A percentile compares a stretch with the other conserved stretches of the same genome.
phyloP scores from a whole-genome alignment of 83 land plant genomes.

The Picea abies region DNA sequence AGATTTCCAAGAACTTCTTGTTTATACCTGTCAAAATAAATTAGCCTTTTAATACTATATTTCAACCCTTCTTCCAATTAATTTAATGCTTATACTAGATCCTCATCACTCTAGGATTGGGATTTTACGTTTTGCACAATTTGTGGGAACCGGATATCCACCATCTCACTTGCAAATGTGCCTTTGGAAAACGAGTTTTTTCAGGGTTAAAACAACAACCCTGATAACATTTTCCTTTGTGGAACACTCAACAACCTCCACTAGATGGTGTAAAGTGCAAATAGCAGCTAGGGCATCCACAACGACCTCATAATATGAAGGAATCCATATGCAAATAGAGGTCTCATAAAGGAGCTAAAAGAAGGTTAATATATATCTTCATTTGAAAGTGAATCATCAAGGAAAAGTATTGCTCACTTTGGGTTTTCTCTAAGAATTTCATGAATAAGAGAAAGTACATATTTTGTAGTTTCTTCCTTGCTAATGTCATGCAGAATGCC shows the following conservation, averaged over 20 bases:
- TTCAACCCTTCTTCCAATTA: slow-evolving; percentile 77
- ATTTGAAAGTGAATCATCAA: slow-evolving; percentile 70
- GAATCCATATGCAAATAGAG: no score
- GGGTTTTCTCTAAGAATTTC: slow-evolving; percentile 92
- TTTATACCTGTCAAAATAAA: slow-evolving; percentile 94
- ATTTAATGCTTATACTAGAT: slow-evolving; percentile 72
- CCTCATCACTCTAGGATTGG: slow-evolving; percentile 98
- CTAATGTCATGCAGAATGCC: slow-evolving; percentile 73
- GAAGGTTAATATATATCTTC: slow-evolving; percentile 85
- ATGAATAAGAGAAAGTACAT: slow-evolving; percentile 87
- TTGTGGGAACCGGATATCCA: slow-evolving; percentile 82
- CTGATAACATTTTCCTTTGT: no score
- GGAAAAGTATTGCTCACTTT: slow-evolving; percentile 82
- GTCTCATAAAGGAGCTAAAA: slow-evolving; percentile 31
- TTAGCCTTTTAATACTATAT: slow-evolving; percentile 79
- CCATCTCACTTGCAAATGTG: slow-evolving; percentile 82
- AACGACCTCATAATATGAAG: no score
- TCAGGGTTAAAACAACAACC: slow-evolving; percentile 40
- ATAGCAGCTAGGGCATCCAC: no score
- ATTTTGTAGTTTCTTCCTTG: slow-evolving; percentile 92
- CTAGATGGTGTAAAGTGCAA: no score
- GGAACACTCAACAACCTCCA: no score
- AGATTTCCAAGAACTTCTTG: slow-evolving; percentile 88
- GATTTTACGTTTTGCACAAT: slow-evolving; percentile 79
- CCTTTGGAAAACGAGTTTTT: slow-evolving; percentile 67